Conservation (phyloP, 2,329 filamentous ascomycete genomes). For the Fusarium haematococcum region DNA sequence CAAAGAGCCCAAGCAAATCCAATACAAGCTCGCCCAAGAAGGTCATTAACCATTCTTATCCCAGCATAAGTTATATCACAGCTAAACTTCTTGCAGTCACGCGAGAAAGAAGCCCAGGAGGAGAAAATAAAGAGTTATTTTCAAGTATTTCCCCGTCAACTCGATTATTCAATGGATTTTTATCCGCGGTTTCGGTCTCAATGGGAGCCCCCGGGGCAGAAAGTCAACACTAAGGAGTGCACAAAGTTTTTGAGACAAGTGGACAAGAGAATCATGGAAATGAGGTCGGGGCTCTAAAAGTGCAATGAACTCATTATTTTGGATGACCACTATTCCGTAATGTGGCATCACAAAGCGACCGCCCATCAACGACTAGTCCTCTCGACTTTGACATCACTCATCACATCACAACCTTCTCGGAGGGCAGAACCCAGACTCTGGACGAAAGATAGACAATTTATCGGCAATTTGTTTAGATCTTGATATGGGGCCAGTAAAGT, state of each 20-base stretch:
- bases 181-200: neutral
- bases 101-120: neutral
- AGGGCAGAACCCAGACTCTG: neutral
- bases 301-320: neutral
- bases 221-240: neutral
- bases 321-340: neutral
- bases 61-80: neutral
- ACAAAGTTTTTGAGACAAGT: neutral
- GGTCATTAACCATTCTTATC: neutral
- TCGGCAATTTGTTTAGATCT: neutral
- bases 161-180: neutral
- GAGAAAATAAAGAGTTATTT: neutral
- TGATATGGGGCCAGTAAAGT: neutral
- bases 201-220: too few relatives aligned
- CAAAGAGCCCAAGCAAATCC: neutral
- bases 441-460: neutral
- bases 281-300: neutral
- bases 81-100: neutral
- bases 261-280: neutral
- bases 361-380: neutral
- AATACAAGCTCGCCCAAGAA: neutral
- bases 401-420: neutral
- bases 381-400: too few relatives aligned
- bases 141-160: neutral
- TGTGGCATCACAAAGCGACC: neutral